Percentiles rank a stretch among this genome's conserved stretches.
These are phyloP conservation scores for Coemansia sp. DNA, from an alignment of 192 early-diverging fungal genomes.

Conservation along the genomic window DNA sequence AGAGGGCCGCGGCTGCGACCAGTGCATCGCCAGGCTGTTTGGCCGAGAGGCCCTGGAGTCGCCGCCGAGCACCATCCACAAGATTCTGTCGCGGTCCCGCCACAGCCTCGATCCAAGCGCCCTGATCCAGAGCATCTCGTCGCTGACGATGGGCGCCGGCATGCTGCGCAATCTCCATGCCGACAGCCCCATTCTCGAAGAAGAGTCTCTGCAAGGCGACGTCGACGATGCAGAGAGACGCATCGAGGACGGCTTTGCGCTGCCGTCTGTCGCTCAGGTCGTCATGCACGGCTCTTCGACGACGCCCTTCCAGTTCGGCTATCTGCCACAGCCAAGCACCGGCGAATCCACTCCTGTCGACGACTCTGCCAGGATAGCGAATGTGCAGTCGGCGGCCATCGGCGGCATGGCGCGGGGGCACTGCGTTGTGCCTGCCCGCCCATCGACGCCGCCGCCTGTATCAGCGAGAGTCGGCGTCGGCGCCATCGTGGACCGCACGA, in stretches of 20 bases:
- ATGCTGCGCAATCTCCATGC: constrained; percentile 18
- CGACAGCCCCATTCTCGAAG: constrained; percentile 6
- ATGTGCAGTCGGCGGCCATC: background rate
- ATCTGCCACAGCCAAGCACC: constrained; percentile 6
- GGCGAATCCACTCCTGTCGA: constrained; percentile 7
- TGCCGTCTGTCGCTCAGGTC: constrained; percentile 17
- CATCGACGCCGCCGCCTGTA: constrained; percentile 9
- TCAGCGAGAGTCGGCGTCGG: background rate
- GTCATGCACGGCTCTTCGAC: background rate
- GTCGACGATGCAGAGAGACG: too few relatives aligned
- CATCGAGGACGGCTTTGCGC: background rate
- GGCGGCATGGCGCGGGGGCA: background rate
- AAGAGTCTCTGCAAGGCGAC: background rate
- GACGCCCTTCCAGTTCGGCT: constrained; percentile 4
- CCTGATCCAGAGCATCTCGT: constrained; percentile 39
- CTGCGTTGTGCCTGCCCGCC: constrained; percentile 1
- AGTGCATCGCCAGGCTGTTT: constrained; percentile 53
- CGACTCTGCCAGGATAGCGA: background rate
- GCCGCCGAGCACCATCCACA: constrained; percentile 42
- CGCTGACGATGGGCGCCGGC: constrained; percentile 25
- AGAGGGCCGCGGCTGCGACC: constrained; percentile 54
- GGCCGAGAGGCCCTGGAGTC: constrained; percentile 50
- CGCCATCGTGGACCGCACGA: constrained; percentile 2
- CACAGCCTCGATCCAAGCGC: constrained; percentile 47
- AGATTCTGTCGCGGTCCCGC: constrained; percentile 37